Base-by-base conservation (phyloP, 192 early-diverging fungal genomes). In the Entomortierella parvispora region DNA sequence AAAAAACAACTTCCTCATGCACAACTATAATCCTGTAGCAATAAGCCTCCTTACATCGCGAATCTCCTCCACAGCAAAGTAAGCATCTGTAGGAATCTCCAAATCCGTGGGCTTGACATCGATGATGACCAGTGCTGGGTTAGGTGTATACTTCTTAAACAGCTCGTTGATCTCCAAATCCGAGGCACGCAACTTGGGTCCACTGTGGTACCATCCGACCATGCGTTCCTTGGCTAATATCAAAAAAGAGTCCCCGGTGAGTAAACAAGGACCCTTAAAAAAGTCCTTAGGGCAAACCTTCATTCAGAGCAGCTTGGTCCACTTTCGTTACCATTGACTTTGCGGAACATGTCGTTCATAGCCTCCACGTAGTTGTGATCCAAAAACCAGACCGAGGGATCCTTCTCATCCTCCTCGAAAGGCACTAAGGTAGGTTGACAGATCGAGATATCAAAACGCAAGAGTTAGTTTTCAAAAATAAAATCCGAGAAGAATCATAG, bases 341-440 rank as follows among this genome's bases (percentile, higher is more conserved):
- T 99, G 81, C 96, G 97, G 82, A 98, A 99, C 98, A 99, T 99
- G 61, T 98, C 97, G 63, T 96, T 96, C 98, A 99, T 99, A 5
- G 95, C 93, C 72, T 99, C 98, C 33, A 96, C 94, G 80, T 98
- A 99, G 84, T 98, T 96, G 87, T 99, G 97, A 83, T 99, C 98
- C 62, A 99, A 85, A 83, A 96, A 99, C 98, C 98, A 99, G 6
- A 98, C 95, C 5, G 89, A 89, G 14, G 94, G 95, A 83, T 97
- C 96, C 82, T 96, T 98, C 67, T 98, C 97, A 67, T 99, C 98
- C 81, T 99, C 98, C 84, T 99, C 98, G 77, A 99, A 99, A 20
- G 98, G 97, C 12, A 98, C 97, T 99, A 74, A 12, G n/a, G n/a
- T n/a, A n/a, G n/a, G n/a, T n/a, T 59, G n/a, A 56, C 14, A 60